Base-by-base conservation (phyloP, 2,329 filamentous ascomycete genomes). In the Chalaropsis ovoidea region DNA sequence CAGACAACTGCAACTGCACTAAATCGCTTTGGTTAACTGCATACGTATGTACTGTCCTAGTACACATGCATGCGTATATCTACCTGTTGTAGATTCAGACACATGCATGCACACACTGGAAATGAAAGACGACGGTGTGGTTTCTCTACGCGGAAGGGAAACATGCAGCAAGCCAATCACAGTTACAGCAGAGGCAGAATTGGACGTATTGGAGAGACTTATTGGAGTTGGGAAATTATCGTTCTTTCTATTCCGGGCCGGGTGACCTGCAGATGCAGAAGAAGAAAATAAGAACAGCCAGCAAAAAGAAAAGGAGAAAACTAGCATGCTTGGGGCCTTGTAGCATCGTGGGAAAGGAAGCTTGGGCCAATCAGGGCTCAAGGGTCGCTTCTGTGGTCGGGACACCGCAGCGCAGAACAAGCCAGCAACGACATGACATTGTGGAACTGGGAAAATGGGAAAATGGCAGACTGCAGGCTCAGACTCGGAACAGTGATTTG, bases 271-370 rank as follows among this genome's bases (percentile, higher is more conserved):
- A 27, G 27, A 56, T 35, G 7, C 27, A 27, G 27, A 56, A 54
- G 49, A 54, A 54, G 15, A 5, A 15, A 13, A 43, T 13, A 54
- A 27, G 19, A 27, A 54, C 49, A 54, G 45, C 45, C 49, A 54
- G 45, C 45, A 49, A 22, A 10, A 49, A 22, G 13, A 35, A 56
- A 56, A 56, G 22, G 52, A 56, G 52, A 56, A 56, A 56, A 56
- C 52, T 56, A 56, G 17, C 13, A 3, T 15, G 24, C 27, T 17
- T 17, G 52, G 22, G 22, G 19, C 49, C 49, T 13, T 22, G 19
- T 27, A 54, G 3, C 24, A 27, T 54, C 24, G 49, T 17, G 49
- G 24, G 3, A 15, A 27, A n/a, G n/a, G 24, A 31, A 56, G 22
- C 49, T 56, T 17, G 22, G 49, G 22, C 49, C 49, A 56, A 56